phyloP scores from a whole-genome alignment of 2,329 filamentous ascomycete species.

The Colletotrichum tropicicola region DNA sequence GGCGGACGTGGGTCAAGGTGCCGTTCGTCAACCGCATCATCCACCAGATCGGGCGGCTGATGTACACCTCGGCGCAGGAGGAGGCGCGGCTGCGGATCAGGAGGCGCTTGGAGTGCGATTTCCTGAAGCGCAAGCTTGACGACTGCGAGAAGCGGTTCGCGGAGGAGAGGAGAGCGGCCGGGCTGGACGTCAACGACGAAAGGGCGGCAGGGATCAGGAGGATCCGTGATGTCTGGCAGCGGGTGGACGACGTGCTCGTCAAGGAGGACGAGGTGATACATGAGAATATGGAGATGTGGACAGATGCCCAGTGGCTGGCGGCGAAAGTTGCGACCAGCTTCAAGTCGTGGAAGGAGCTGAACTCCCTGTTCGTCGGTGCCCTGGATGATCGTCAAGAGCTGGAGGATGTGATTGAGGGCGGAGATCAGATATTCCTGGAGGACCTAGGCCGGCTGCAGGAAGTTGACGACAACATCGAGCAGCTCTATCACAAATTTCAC shows the following conservation, averaged over 20 bases:
- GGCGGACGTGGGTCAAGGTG: conserved; percentile 22
- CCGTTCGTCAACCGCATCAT: conserved; percentile 25
- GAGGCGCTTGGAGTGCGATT: background rate
- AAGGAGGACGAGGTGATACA: background rate
- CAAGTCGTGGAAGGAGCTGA: background rate
- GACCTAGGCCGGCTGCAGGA: background rate
- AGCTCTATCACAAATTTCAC: background rate
- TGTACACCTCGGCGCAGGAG: conserved; percentile 23
- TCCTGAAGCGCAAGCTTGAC: background rate
- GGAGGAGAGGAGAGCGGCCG: background rate
- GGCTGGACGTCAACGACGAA: background rate
- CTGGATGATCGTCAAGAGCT: background rate
- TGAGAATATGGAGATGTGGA: background rate
- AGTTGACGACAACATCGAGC: background rate
- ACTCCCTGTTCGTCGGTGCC: background rate
- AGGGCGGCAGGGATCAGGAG: background rate
- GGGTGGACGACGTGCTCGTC: background rate
- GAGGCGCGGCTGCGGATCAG: conserved; percentile 20
- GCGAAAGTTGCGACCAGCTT: background rate
- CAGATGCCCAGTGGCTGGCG: background rate
- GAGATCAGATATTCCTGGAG: background rate
- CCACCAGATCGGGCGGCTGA: conserved; percentile 11
- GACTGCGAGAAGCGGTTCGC: background rate
- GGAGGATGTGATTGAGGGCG: background rate
- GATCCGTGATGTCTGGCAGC: background rate